Evolutionary conservation across 768 basidiomycete species (phyloP), one percentile per base, ranked within the genome.

Genomic region (Tremella yokohamensis): DNA sequence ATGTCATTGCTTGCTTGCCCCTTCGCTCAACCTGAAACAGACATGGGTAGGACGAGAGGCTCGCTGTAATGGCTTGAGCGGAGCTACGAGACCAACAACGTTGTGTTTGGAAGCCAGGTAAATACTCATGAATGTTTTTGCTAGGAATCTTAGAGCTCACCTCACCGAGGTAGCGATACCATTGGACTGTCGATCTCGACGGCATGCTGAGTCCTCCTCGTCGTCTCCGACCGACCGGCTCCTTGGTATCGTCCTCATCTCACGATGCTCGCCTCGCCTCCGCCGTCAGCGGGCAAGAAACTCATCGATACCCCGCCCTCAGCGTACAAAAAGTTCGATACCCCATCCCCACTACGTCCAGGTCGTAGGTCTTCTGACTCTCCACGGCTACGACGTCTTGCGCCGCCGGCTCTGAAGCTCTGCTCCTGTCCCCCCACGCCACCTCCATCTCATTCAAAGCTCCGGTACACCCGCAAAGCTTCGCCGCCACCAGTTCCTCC

Each of bases 351-450:
- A 24, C 29, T 45, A 18, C 42, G 22, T 6, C 42, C n/a, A 45
- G 42, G 42, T 15, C 42, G 42, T 45, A 45, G 42, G 22, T 18
- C n/a, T 16, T 45, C 42, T 22, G 42, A 45, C 22, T 45, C 42
- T 4, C 42, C 63, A 18, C 49, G 68, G 38, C 47, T 69, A 18
- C 61, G 65, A 3, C 47, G 62, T 11, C 47, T 72, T 1, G 70
- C 70, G 2, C 70, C 70, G 8, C 53, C 61, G 15, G 67, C 70
- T 2, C 62, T 72, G 29, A 62, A 65, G 44, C 58, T 72, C 22
- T 34, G 29, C 11, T 6, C 29, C 29, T 34, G 29, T 11, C 62
- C 61, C 16, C 60, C 63, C 8, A 54, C 53, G 2, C 24, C 54
- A 3, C 53, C 54, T 42, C 40, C 47, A 19, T 40, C 52, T 9